Evolutionary conservation across 2,329 filamentous ascomycete species (phyloP).

Genomic region (Beauveria brongniartii): DNA sequence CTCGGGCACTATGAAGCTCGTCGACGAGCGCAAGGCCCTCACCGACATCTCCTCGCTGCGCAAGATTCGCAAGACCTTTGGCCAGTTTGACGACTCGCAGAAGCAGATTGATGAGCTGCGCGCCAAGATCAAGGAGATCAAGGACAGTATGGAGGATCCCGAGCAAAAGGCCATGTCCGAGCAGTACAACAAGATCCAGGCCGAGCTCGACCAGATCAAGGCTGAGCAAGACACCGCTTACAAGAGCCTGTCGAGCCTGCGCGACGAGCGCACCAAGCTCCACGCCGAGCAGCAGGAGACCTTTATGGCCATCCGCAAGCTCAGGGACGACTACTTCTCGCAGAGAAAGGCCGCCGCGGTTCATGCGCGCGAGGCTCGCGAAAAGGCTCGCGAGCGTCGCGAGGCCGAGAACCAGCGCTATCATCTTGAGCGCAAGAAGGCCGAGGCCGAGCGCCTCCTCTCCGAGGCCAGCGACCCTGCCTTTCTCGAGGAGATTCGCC

Average conservation of each 20-base stretch:
- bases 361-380: slow-evolving; percentile 76
- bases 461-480: slow-evolving; percentile 78
- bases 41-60: slow-evolving; percentile 72
- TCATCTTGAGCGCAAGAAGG: slow-evolving; percentile 65
- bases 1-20: slow-evolving; percentile 83
- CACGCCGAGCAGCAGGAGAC: slow-evolving; percentile 83
- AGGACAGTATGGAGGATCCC: slow-evolving; percentile 83
- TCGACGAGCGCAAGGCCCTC: slow-evolving; percentile 94
- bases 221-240: slow-evolving; percentile 84
- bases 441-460: slow-evolving; percentile 67
- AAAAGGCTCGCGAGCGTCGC: slow-evolving; percentile 67
- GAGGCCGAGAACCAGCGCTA: slow-evolving; percentile 72
- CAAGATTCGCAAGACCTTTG: slow-evolving; percentile 88
- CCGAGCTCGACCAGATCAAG: slow-evolving; percentile 84
- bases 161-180: slow-evolving; percentile 84
- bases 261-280: slow-evolving; percentile 77
- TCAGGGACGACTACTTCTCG: slow-evolving; percentile 84
- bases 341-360: slow-evolving; percentile 74
- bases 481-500: slow-evolving; percentile 87
- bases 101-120: slow-evolving; percentile 85
- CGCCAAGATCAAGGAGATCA: slow-evolving; percentile 79
- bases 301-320: slow-evolving; percentile 69
- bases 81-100: slow-evolving; percentile 73
- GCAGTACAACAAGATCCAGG: slow-evolving; percentile 75
- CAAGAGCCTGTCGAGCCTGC: slow-evolving; percentile 77